These are phyloP conservation scores for Cyamopsis tetragonoloba DNA, from an alignment of 306 rosid genomes.

Conservation along the genomic window DNA sequence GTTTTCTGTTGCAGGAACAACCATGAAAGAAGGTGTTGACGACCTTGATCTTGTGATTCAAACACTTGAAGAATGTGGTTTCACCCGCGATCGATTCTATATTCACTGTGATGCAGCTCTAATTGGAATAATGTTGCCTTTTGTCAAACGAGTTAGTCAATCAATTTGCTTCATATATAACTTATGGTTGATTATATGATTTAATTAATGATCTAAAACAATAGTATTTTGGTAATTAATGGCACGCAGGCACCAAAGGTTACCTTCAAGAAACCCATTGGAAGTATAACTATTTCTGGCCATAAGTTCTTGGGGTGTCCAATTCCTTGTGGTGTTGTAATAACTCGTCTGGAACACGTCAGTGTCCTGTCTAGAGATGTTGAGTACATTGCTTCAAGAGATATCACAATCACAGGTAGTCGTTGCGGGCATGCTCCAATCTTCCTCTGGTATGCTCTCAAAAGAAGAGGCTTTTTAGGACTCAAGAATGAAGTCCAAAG, in stretches of 20 bases:
- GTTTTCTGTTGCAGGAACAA: constrained; percentile 42
- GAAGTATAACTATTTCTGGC: neutral
- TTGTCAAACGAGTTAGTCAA: constrained; percentile 45
- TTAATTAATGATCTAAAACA: neutral
- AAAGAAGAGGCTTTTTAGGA: neutral
- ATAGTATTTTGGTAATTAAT: too few species aligned
- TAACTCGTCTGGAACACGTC: neutral
- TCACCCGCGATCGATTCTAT: constrained; percentile 48
- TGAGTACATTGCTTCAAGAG: neutral
- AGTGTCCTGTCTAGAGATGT: neutral
- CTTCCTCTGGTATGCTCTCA: neutral
- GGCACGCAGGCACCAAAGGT: neutral
- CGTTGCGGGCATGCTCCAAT: constrained; percentile 6
- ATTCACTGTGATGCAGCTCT: constrained; percentile 72
- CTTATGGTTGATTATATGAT: too few species aligned
- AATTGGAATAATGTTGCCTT: constrained; percentile 68
- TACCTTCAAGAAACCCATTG: neutral
- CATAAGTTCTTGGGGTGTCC: constrained; percentile 8
- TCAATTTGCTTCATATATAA: too few species aligned
- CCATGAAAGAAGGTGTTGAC: constrained; percentile 64
- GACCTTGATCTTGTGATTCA: constrained; percentile 50
- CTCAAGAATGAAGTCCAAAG: neutral
- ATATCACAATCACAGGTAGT: constrained; percentile 8
- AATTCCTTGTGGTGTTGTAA: constrained; percentile 8
- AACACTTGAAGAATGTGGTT: constrained; percentile 54